Base-by-base conservation (phyloP, 2,329 filamentous ascomycete genomes). In the Akanthomyces uredinophilus region DNA sequence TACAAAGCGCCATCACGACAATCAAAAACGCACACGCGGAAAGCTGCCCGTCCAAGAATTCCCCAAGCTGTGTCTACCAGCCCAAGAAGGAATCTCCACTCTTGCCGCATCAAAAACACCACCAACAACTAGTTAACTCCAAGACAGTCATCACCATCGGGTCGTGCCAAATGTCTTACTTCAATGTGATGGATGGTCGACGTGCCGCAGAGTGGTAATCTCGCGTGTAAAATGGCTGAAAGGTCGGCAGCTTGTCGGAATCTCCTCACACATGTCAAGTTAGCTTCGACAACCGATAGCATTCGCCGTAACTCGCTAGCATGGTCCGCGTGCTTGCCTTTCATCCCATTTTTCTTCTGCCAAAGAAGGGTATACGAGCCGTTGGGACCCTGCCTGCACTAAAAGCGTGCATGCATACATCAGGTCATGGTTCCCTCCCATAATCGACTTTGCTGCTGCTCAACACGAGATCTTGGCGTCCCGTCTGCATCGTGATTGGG, bases 381-480 rank as follows among this genome's bases (percentile, higher is more conserved):
- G 20, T 35, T 24, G 7, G n/a, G 13, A 52, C 29, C 57, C 49
- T 46, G 27, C 57, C 49, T 46, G 27, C 35, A 10, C 27, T 16
- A 56, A 37, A 56, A 37, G 18, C 29, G 22, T 11, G 46, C 57
- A 44, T 50, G 57, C 58, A 37, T 18, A 18, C 58, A 60, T 41
- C 13, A 53, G 50, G 49, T 60, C 58, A 60, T 53, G 58, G 41
- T 37, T 37, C 39, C 39, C 47, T 14, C 39, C n/a, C 16, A 20
- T n/a, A 37, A 46, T 44, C 27, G 44, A 27, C 24, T 6, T 46
- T 10, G 47, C 57, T 60, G 57, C 41, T 60, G 39, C 50, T 47
- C 39, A 54, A 60, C 58, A 60, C 58, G 58, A 60, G 49, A 60
- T 60, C 58, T 60, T 53, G 58, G 58, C 58, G 58, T 16, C 20